These are phyloP conservation scores for Usnea hakonensis DNA, from an alignment of 495 filamentous ascomycete genomes.

Conservation along the genomic window DNA sequence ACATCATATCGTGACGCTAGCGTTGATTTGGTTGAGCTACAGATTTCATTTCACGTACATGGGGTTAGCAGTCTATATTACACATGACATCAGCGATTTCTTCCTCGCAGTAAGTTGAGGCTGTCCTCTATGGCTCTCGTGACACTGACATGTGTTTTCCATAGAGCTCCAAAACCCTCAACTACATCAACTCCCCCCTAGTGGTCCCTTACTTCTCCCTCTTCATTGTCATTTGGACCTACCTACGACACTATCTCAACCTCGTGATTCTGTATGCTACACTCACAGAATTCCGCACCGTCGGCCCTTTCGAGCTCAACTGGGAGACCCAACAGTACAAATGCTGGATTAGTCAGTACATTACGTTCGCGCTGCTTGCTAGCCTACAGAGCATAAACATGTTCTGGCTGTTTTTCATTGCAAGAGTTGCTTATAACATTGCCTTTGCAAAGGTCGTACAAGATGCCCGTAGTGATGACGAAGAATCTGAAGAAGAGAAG, in stretches of 20 bases:
- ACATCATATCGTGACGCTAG: constrained; percentile 87
- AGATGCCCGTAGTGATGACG: constrained; percentile 56
- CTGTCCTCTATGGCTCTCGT: neutral
- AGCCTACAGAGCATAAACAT: constrained; percentile 73
- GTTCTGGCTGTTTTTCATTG: constrained; percentile 80
- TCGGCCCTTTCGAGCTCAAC: constrained; percentile 81
- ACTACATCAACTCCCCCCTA: constrained; percentile 76
- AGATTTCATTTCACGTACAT: constrained; percentile 98
- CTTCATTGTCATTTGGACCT: constrained; percentile 83
- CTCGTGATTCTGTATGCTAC: constrained; percentile 77
- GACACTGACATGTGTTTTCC: constrained; percentile 8
- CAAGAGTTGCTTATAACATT: constrained; percentile 60
- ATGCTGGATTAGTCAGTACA: constrained; percentile 64
- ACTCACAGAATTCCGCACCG: constrained; percentile 78
- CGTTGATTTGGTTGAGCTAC: constrained; percentile 85
- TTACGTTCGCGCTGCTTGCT: constrained; percentile 63
- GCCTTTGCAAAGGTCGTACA: constrained; percentile 42
- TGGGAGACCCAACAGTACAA: constrained; percentile 84
- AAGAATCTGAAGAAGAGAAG: constrained; percentile 39
- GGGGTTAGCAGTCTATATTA: constrained; percentile 94
- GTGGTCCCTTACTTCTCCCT: constrained; percentile 74
- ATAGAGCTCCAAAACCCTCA: constrained; percentile 86
- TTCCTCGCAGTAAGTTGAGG: constrained; percentile 76
- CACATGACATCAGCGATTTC: constrained; percentile 92
- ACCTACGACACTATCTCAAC: constrained; percentile 88